phyloP scores from a whole-genome alignment of 176 grass and related monocot genomes.

The Tillandsia fasciculata region DNA sequence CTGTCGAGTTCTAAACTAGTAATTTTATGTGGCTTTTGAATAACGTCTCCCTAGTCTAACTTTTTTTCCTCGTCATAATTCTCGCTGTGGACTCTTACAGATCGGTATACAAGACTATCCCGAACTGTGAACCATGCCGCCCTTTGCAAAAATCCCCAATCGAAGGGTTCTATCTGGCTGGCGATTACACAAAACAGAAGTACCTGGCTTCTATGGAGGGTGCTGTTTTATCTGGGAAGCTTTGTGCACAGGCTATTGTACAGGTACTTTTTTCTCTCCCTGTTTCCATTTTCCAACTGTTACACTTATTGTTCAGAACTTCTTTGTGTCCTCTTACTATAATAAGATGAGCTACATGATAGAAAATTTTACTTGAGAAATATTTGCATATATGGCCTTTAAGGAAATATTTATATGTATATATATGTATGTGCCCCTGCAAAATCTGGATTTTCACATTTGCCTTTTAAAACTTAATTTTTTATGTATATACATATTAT shows the following conservation, averaged over 20 bases:
- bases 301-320: background rate
- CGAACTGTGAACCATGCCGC: slow-evolving; percentile 77
- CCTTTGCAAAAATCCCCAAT: slow-evolving; percentile 81
- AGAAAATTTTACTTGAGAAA: too few relatives aligned
- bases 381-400: too few relatives aligned
- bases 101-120: slow-evolving; percentile 90
- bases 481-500: too few relatives aligned
- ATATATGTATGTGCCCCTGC: too few relatives aligned
- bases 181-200: slow-evolving; percentile 97
- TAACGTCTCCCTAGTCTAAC: background rate
- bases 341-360: background rate
- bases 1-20: background rate
- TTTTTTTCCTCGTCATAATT: background rate
- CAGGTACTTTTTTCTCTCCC: slow-evolving; percentile 36
- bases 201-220: slow-evolving; percentile 97
- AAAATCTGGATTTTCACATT: too few relatives aligned
- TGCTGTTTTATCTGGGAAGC: slow-evolving; percentile 77
- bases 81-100: slow-evolving; percentile 33
- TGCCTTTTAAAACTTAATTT: background rate
- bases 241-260: slow-evolving; percentile 79
- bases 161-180: slow-evolving; percentile 82
- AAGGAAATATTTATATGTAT: too few relatives aligned
- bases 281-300: slow-evolving; percentile 1
- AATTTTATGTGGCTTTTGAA: background rate
- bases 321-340: background rate